Conservation (phyloP, 768 basidiomycete genomes). For the Leccinum ochraceum region DNA sequence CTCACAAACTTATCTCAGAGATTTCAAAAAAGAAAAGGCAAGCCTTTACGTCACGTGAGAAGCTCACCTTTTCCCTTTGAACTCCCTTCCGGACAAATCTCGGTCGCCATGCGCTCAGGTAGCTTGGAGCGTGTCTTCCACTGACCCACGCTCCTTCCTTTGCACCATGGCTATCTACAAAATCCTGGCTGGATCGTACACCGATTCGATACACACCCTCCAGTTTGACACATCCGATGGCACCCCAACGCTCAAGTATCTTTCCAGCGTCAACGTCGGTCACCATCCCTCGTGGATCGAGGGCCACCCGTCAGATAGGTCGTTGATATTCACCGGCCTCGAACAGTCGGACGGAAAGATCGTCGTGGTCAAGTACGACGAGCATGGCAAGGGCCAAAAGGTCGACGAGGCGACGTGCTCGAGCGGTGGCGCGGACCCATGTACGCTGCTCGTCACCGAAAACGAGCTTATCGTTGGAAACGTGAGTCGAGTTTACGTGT, state of each 20-base stretch:
- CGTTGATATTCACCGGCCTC: conserved; percentile 59
- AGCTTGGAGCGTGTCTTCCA: no score
- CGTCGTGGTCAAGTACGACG: conserved; percentile 57
- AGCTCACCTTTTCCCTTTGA: no score
- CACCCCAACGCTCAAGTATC: conserved; percentile 51
- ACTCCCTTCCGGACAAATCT: no score
- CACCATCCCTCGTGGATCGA: conserved; percentile 79
- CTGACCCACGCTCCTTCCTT: no score
- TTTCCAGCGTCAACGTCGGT: conserved; percentile 51
- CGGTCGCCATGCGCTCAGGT: no score
- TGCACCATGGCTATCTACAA: conserved; percentile 25
- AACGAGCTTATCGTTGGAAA: conserved; percentile 68
- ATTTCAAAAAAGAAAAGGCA: no score
- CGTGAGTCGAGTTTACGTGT: conserved; percentile 45
- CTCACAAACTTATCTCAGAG: no score
- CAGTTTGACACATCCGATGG: conserved; percentile 56
- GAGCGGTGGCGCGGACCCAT: conserved; percentile 64
- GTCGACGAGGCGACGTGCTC: conserved; percentile 40
- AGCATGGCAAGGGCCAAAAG: conserved; percentile 46
- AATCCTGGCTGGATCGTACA: conserved; percentile 66
- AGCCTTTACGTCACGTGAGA: no score
- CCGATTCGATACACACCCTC: conserved; percentile 61
- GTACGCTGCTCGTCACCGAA: conserved; percentile 58
- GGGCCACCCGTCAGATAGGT: conserved; percentile 52
- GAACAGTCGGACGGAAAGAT: conserved; percentile 69